Conservation (phyloP, 441 rosid species). For the Breynia disticha region DNA sequence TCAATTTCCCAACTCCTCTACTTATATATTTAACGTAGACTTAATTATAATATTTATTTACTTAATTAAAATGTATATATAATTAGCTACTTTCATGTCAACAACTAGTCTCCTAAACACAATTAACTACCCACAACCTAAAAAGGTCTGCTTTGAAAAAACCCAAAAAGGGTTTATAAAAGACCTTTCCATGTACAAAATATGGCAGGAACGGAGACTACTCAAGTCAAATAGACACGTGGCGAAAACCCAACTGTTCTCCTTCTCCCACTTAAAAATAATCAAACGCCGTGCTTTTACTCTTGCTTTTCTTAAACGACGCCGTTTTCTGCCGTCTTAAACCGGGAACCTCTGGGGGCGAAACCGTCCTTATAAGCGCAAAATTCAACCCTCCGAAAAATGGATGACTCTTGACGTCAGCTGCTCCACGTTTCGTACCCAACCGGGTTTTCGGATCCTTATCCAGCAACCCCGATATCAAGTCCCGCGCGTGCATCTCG, state of each 20-base stretch:
- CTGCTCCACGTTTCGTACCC: slow-evolving; percentile 55
- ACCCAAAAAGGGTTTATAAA: no score
- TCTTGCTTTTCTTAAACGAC: slow-evolving; percentile 22
- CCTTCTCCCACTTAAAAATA: slow-evolving; percentile 33
- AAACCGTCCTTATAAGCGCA: slow-evolving; percentile 63
- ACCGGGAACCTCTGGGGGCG: slow-evolving; percentile 62
- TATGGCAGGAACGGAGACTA: slow-evolving; percentile 28
- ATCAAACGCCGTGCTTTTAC: slow-evolving; percentile 44
- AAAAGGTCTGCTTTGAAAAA: no score
- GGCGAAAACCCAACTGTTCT: no score
- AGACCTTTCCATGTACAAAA: slow-evolving; percentile 23
- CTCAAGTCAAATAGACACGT: slow-evolving; percentile 9
- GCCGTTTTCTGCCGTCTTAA: slow-evolving; percentile 26
- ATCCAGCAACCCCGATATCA: slow-evolving; percentile 44
- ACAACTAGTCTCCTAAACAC: slow-evolving; percentile 19
- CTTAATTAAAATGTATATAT: no score
- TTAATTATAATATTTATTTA: no score
- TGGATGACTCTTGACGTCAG: slow-evolving; percentile 60
- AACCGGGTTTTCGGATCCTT: slow-evolving; percentile 62
- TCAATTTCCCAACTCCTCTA: no score
- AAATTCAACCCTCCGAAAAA: slow-evolving; percentile 64
- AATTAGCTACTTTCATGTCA: not conserved
- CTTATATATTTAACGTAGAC: no score
- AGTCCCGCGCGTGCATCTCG: slow-evolving; percentile 41
- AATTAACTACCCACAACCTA: not conserved